Evolutionary conservation across 306 rosid species (phyloP), one percentile per base, ranked within the genome.

Genomic region (Mimosa pudica): DNA sequence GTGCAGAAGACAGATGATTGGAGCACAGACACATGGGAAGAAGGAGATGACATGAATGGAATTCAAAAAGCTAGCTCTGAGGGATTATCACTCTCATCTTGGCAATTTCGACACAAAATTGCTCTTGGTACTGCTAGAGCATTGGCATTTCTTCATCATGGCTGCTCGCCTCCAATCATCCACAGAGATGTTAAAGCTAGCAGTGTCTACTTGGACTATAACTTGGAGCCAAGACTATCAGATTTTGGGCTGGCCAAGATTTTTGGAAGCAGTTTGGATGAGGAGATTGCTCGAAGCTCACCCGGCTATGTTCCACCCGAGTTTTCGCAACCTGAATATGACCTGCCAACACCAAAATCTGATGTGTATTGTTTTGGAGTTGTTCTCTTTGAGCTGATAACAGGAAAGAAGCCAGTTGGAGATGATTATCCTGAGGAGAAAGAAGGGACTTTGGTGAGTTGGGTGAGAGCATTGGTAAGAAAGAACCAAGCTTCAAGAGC

Each of bases 21-120:
- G 98, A 91, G 95, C 89, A 86, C 93, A n/a, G 97, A 95, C 63
- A 89, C 97, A 30, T 92, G 97, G 99, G 97, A 95, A 73, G 97
- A 91, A 79, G 86, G 84, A 14, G 87, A 87, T 54, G 83, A 84
- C 51, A 81, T 79, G 60, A 84, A 81, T 79, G 97, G 90, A 20
- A 92, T 93, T 72, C 93, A 87, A 76, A 89, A 92, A 77, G 91
- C 85, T 76, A 90, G 96, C 33, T 90, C 96, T 78, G 98, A 93
- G 85, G 97, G 97, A 35, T 71, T 84, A 71, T 67, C 45, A 18
- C 83, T 93, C 80, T 91, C 94, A 77, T 85, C 93, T 10, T 96
- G 99, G 98, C 83, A 86, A 77, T 96, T 96, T 63, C 94, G 97
- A 35, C 99, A 96, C 90, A 91, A 89, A 60, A 93, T 96, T 0